These are phyloP conservation scores for Talaromyces sp. DNA, from an alignment of 2,329 filamentous ascomycete genomes.

Conservation along the genomic window DNA sequence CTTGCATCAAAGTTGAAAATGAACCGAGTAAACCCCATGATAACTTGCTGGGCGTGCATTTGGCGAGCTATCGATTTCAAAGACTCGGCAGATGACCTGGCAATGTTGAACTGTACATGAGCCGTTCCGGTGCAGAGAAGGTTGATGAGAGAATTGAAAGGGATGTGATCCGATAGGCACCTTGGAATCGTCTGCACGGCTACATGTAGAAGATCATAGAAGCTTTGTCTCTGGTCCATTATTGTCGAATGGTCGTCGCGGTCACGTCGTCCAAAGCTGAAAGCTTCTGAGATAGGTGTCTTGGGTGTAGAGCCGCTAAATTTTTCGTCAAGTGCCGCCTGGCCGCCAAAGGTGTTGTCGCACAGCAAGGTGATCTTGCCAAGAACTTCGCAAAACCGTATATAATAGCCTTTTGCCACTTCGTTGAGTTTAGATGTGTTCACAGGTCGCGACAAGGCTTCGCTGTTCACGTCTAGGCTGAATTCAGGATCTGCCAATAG, in stretches of 20 bases:
- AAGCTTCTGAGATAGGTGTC: conserved; percentile 90
- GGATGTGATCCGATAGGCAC: conserved; percentile 86
- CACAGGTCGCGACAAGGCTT: conserved; percentile 45
- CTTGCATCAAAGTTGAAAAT: conserved; percentile 98
- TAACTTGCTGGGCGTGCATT: conserved; percentile 89
- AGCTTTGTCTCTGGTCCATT: conserved; percentile 83
- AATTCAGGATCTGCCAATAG: conserved; percentile 33
- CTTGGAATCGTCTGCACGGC: conserved; percentile 91
- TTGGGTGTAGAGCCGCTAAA: conserved; percentile 84
- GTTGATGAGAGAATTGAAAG: conserved; percentile 90
- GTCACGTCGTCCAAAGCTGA: conserved; percentile 82
- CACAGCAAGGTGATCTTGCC: conserved; percentile 95
- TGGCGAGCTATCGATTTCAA: conserved; percentile 93
- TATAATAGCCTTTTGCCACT: conserved; percentile 76
- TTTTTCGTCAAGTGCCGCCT: conserved; percentile 92
- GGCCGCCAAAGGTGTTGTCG: conserved; percentile 94
- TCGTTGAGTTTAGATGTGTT: conserved; percentile 64
- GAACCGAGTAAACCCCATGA: conserved; percentile 92
- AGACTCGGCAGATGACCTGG: conserved; percentile 84
- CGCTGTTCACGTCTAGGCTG: conserved; percentile 27
- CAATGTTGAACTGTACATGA: conserved; percentile 89
- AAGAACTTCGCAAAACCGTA: conserved; percentile 87
- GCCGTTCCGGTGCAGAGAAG: conserved; percentile 93
- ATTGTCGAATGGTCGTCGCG: conserved; percentile 72
- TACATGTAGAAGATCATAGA: conserved; percentile 92